A percentile compares a stretch with the other conserved stretches of the same genome.
phyloP scores from a whole-genome alignment of 2,329 filamentous ascomycete genomes.

The Penicillium digitatum region DNA sequence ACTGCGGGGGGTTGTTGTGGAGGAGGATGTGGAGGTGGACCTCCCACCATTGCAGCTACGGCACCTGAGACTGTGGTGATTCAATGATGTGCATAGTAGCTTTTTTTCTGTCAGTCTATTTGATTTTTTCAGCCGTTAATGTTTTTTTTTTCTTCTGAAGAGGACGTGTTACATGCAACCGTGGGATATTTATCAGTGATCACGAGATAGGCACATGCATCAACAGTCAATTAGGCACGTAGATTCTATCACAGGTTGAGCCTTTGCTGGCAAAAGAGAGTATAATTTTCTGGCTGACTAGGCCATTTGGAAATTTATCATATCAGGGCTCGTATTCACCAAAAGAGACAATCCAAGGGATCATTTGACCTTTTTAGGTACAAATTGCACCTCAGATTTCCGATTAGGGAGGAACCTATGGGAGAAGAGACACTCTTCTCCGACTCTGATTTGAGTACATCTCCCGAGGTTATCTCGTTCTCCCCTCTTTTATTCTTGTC shows the following conservation, averaged over 20 bases:
- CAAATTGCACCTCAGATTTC: background rate
- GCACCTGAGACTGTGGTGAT: conserved; percentile 18
- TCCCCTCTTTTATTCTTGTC: background rate
- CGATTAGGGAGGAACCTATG: background rate
- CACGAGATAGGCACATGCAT: background rate
- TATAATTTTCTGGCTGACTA: background rate
- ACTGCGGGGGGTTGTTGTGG: conserved; percentile 20
- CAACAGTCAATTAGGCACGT: background rate
- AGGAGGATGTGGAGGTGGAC: conserved; percentile 17
- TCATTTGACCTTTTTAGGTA: conserved; percentile 15
- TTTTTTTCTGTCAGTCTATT: background rate
- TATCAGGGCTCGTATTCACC: no score
- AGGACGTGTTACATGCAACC: background rate
- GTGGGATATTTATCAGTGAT: background rate
- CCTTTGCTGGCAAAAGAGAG: background rate
- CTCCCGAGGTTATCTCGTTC: no score
- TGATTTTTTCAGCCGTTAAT: background rate
- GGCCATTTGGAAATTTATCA: no score
- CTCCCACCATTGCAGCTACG: background rate
- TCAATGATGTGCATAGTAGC: conserved; percentile 6
- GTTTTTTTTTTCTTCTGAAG: background rate
- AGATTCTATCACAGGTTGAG: background rate
- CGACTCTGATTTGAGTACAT: no score
- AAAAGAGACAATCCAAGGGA: background rate
- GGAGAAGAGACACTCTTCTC: background rate